Percentiles rank a stretch among this genome's conserved stretches.
Conservation (phyloP, 192 early-diverging fungal genomes). For the Borealophlyctis nickersoniae region DNA sequence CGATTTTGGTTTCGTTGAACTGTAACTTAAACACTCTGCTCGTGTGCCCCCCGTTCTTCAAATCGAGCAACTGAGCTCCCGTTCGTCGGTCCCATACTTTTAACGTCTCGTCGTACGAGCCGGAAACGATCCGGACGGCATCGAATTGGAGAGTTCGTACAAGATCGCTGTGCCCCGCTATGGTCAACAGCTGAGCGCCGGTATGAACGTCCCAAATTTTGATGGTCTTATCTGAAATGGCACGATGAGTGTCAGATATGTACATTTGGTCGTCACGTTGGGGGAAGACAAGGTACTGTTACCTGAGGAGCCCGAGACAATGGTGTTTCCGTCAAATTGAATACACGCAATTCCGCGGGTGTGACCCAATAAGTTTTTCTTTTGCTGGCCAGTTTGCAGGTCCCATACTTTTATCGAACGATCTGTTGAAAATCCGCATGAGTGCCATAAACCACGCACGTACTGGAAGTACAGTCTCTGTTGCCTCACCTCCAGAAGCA, state of each 20-base stretch:
- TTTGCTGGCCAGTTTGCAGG: conserved; percentile 61
- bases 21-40: conserved; percentile 75
- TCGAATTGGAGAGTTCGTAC: conserved; percentile 74
- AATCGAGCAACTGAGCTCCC: conserved; percentile 40
- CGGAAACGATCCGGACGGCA: conserved; percentile 69
- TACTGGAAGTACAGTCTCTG: conserved; percentile 40
- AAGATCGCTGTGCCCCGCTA: conserved; percentile 60
- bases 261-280: background rate
- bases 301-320: conserved; percentile 79
- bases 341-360: conserved; percentile 82
- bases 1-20: conserved; percentile 77
- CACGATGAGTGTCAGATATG: background rate
- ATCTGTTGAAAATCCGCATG: conserved; percentile 55
- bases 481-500: conserved; percentile 28
- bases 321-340: conserved; percentile 79
- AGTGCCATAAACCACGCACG: background rate
- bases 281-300: background rate
- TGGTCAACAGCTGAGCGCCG: conserved; percentile 49
- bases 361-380: conserved; percentile 71
- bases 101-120: conserved; percentile 82
- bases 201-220: conserved; percentile 71
- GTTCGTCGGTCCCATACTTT: conserved; percentile 82
- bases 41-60: conserved; percentile 29
- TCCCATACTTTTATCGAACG: conserved; percentile 85
- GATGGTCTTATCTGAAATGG: conserved; percentile 61